Percentiles rank a stretch among this genome's conserved stretches.
Evolutionary conservation across 2,329 filamentous ascomycete genomes (phyloP).

Genomic region (Alternaria atra): DNA sequence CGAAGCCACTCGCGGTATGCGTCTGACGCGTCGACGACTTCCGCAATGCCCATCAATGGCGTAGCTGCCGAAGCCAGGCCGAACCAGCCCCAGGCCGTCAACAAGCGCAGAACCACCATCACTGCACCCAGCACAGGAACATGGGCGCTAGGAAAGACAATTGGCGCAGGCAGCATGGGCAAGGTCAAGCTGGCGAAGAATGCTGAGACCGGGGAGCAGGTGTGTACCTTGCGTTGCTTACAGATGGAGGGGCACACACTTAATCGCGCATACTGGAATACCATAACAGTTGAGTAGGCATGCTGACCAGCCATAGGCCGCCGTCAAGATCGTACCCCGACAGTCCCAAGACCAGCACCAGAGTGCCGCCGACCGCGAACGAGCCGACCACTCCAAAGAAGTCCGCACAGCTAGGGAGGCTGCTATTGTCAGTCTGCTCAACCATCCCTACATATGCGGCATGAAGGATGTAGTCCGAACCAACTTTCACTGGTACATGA

Average conservation of each 20-base stretch:
- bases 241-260: neutral
- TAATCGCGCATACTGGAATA: neutral
- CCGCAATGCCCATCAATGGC: slow-evolving; percentile 51
- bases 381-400: slow-evolving; percentile 95
- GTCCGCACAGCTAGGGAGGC: slow-evolving; percentile 94
- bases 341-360: slow-evolving; percentile 86
- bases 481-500: slow-evolving; percentile 99
- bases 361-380: slow-evolving; percentile 77
- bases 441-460: slow-evolving; percentile 94
- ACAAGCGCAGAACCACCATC: slow-evolving; percentile 76
- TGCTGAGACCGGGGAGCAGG: slow-evolving; percentile 89
- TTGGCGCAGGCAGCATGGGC: slow-evolving; percentile 97
- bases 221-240: slow-evolving; percentile 52
- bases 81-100: slow-evolving; percentile 31
- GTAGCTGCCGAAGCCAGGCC: slow-evolving; percentile 44
- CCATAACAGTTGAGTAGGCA: neutral
- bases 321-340: slow-evolving; percentile 95
- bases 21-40: slow-evolving; percentile 53
- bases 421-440: slow-evolving; percentile 92
- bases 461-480: slow-evolving; percentile 95
- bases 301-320: slow-evolving; percentile 68
- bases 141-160: slow-evolving; percentile 96
- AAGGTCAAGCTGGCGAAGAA: slow-evolving; percentile 97
- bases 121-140: slow-evolving; percentile 83
- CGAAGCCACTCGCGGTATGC: slow-evolving; percentile 57